Percentiles rank a stretch among this genome's conserved stretches.
Conservation (phyloP, 2,329 filamentous ascomycete species). For the Diaporthe vaccinii region DNA sequence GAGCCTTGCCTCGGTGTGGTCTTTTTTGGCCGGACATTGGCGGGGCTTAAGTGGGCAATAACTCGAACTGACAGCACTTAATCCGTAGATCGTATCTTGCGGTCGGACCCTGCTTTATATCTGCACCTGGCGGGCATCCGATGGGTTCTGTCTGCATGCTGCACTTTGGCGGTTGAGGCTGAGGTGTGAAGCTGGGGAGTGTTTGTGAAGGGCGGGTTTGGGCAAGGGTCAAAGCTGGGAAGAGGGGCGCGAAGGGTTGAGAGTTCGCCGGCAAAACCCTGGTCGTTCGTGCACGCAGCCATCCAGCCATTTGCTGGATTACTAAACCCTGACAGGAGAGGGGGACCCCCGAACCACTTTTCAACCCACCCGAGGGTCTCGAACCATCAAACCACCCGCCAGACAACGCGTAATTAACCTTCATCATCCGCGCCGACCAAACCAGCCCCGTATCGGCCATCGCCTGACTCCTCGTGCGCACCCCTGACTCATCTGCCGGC, state of each 20-base stretch:
- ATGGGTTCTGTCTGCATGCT: too few relatives aligned
- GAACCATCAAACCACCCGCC: conserved; percentile 12
- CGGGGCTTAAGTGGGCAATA: neutral
- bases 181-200: neutral
- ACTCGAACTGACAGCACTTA: neutral
- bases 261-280: neutral
- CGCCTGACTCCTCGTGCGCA: conserved; percentile 1
- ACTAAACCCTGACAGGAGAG: neutral
- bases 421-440: neutral
- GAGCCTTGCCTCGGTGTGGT: neutral
- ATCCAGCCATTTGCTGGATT: neutral
- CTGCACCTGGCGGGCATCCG: neutral
- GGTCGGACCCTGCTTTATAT: neutral
- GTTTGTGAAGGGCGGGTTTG: neutral
- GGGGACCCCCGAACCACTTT: conserved; percentile 6
- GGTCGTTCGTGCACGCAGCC: neutral
- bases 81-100: neutral
- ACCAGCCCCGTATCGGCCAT: neutral
- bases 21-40: neutral
- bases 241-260: neutral
- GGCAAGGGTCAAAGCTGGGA: neutral
- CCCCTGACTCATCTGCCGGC: conserved; percentile 1
- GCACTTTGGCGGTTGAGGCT: neutral
- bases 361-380: neutral
- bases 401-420: neutral